These are phyloP conservation scores for Pestalotiopsis sp. DNA, from an alignment of 2,329 filamentous ascomycete species.

Conservation along the genomic window DNA sequence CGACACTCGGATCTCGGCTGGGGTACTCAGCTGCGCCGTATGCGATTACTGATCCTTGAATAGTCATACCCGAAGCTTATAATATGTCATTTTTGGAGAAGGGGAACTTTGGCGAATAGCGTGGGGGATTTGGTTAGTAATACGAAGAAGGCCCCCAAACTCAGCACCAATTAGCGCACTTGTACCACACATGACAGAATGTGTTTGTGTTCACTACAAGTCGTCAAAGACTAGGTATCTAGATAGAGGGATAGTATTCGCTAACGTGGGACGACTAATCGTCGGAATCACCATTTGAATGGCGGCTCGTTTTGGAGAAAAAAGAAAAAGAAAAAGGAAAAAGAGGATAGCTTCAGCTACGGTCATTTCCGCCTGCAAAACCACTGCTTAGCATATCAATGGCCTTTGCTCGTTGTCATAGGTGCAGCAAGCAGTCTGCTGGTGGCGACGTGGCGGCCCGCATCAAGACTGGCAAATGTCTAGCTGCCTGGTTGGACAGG, in stretches of 20 bases:
- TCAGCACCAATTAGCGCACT: neutral
- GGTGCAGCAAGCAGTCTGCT: no score
- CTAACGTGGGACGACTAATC: conserved; percentile 19
- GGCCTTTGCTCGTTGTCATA: no score
- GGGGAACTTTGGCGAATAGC: neutral
- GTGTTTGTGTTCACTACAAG: neutral
- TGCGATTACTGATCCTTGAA: neutral
- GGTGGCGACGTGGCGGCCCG: no score
- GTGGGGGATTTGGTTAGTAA: neutral
- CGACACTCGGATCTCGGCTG: neutral
- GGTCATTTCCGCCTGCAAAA: conserved; percentile 29
- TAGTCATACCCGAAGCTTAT: neutral
- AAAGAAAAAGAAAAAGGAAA: no score
- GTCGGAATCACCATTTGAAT: conserved; percentile 17
- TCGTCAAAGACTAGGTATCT: neutral
- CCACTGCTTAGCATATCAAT: conserved; percentile 28
- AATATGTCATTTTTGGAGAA: neutral
- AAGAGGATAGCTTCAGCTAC: neutral
- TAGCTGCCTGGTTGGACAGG: neutral
- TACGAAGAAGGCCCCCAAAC: neutral
- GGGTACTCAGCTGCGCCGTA: neutral
- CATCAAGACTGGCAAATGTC: neutral
- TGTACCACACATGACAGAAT: neutral
- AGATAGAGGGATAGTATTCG: neutral
- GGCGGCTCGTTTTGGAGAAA: conserved; percentile 21